A percentile compares a stretch with the other conserved stretches of the same genome.
Evolutionary conservation across 1,284 basidiomycete genomes (phyloP).

Genomic region (Wolfiporia cocos): DNA sequence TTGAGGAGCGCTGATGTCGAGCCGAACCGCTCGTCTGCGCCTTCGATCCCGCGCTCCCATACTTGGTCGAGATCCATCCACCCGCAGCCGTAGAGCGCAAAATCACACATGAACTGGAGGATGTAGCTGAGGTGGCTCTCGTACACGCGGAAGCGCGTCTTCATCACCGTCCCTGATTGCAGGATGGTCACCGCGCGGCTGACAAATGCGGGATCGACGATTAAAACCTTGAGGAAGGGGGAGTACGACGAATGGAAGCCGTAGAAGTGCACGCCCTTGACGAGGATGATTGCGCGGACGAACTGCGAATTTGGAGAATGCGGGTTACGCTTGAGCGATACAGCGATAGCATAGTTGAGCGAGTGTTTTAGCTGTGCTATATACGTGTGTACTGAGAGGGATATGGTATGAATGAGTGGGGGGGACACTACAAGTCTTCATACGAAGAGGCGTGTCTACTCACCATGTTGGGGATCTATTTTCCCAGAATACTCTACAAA

Average conservation of each 20-base stretch:
- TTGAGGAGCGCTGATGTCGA: conserved; percentile 6
- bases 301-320: conserved; percentile 48
- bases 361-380: conserved; percentile 61
- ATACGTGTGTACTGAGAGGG: too few species aligned
- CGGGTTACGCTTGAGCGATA: conserved; percentile 65
- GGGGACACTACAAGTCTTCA: too few species aligned
- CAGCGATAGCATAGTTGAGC: conserved; percentile 73
- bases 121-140: conserved; percentile 89
- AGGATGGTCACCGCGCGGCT: conserved; percentile 72
- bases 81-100: conserved; percentile 92
- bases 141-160: conserved; percentile 71
- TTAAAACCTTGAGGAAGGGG: conserved; percentile 87
- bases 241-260: conserved; percentile 86
- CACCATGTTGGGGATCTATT: conserved; percentile 44
- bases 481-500: conserved; percentile 65
- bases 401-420: too few species aligned
- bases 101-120: conserved; percentile 94
- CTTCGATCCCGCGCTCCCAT: conserved; percentile 45
- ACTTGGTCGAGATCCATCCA: conserved; percentile 69
- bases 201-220: conserved; percentile 67
- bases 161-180: conserved; percentile 77
- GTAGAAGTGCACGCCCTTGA: conserved; percentile 96
- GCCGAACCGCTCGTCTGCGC: too few species aligned
- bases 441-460: too few species aligned
- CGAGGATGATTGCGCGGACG: conserved; percentile 72